Base-by-base conservation (phyloP, 2,329 filamentous ascomycete genomes). In the Colletotrichum sp. region DNA sequence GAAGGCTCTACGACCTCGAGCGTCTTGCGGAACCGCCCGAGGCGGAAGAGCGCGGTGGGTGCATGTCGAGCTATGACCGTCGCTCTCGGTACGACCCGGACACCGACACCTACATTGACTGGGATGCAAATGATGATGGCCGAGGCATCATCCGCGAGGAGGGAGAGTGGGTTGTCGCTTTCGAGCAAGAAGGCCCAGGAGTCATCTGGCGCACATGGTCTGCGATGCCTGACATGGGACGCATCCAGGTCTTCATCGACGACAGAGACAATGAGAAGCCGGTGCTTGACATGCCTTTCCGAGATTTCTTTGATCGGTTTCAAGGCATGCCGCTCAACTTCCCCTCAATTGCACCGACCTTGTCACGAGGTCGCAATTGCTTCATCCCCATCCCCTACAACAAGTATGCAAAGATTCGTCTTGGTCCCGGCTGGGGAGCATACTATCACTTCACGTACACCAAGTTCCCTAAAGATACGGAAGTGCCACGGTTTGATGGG, bases 31-130 rank as follows among this genome's bases (percentile, higher is more conserved):
- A 75, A 60, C 39, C 70, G 9, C 73, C 73, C 10, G 32, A 26
- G 12, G n/a, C 39, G 9, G 73, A 55, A 14, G 73, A 75, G 70
- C 70, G 48, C 59, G 73, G 73, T 28, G 73, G 73, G 2, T 75
- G 73, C 36, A 75, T 75, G 73, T 75, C 73, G 28, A 75, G 73
- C 70, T 73, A 75, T 72, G 73, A 75, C 64, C 70, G 73, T 3
- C 55, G 55, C 24, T 75, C 73, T n/a, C 69, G 70, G 57, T 75
- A 75, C 34, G 73, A 75, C 64, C 73, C 73, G 16, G 43, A 75
- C 1, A 39, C 60, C 13, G 73, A 72, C 57, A 64, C 57, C n/a
- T 75, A 75, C 64, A 73, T 75, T 4, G 70, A 75, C 70, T 75
- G 73, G 73, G 73, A 75, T 39, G 73, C 73, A 26, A 75, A 75